Conservation (phyloP, 495 filamentous ascomycete species). For the Neurospora africana region DNA sequence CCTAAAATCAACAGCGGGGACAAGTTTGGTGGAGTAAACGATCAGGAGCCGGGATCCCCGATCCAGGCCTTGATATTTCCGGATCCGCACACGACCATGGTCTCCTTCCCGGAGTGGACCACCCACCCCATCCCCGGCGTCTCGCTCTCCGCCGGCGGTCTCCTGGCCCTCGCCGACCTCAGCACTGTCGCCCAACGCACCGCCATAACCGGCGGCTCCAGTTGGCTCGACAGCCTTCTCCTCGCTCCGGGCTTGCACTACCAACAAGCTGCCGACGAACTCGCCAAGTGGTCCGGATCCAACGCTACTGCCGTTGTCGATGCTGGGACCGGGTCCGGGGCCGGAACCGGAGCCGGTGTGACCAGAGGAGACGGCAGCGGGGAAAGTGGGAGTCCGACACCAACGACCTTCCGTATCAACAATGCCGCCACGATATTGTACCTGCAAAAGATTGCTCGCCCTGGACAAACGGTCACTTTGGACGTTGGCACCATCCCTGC, state of each 20-base stretch:
- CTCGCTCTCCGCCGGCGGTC: constrained; percentile 37
- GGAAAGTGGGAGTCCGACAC: constrained; percentile 4
- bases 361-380: constrained; percentile 4
- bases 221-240: constrained; percentile 42
- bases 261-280: constrained; percentile 44
- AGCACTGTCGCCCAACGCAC: constrained; percentile 43
- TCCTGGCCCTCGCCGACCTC: constrained; percentile 48
- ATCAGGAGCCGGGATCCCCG: background rate
- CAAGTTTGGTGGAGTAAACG: background rate
- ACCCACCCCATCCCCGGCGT: constrained; percentile 25
- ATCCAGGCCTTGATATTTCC: background rate
- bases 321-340: constrained; percentile 15
- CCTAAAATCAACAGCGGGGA: background rate
- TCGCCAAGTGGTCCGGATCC: constrained; percentile 18
- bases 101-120: constrained; percentile 22
- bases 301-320: constrained; percentile 9
- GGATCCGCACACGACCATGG: background rate
- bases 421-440: constrained; percentile 44
- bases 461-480: constrained; percentile 36
- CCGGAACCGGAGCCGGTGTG: constrained; percentile 14
- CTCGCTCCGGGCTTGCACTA: constrained; percentile 51
- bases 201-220: constrained; percentile 40
- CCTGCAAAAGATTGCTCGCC: constrained; percentile 35
- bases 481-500: constrained; percentile 26
- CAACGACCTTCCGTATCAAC: constrained; percentile 34